Evolutionary conservation across 2,329 filamentous ascomycete genomes (phyloP).

Genomic region (Aureobasidium lini): DNA sequence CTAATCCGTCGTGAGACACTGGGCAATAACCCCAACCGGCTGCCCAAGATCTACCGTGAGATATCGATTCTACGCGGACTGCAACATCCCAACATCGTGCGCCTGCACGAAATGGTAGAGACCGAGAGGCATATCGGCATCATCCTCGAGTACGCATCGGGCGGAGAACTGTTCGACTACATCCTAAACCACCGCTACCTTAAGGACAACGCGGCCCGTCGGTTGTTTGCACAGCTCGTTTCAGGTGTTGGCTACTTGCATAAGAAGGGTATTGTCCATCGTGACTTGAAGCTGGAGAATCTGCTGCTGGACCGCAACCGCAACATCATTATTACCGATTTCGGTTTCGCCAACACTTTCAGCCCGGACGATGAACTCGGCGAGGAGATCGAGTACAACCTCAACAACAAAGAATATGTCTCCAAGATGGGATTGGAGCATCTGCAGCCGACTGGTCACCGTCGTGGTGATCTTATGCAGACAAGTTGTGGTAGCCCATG

Average conservation of each 20-base stretch:
- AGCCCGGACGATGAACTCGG: constrained; percentile 78
- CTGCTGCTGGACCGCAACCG: constrained; percentile 88
- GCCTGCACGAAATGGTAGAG: constrained; percentile 96
- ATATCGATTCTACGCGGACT: constrained; percentile 83
- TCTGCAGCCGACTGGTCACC: constrained; percentile 56
- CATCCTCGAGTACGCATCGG: constrained; percentile 95
- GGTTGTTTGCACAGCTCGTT: constrained; percentile 89
- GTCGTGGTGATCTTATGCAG: constrained; percentile 94
- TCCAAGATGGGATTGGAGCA: constrained; percentile 80
- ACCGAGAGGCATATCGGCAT: constrained; percentile 96
- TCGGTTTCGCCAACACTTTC: constrained; percentile 98
- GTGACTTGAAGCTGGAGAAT: constrained; percentile 95
- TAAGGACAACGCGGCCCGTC: constrained; percentile 83
- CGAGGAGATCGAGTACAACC: constrained; percentile 81
- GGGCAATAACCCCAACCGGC: constrained; percentile 75
- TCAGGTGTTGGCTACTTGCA: constrained; percentile 96
- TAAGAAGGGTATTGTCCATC: constrained; percentile 97
- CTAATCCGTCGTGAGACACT: constrained; percentile 88
- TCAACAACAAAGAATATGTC: constrained; percentile 81
- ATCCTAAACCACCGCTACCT: constrained; percentile 95
- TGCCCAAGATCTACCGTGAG: constrained; percentile 96
- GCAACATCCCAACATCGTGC: constrained; percentile 93
- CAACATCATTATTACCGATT: constrained; percentile 99
- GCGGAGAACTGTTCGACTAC: constrained; percentile 95
- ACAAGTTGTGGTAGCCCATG: constrained; percentile 97